A percentile compares a stretch with the other conserved stretches of the same genome.
These are phyloP conservation scores for Kazachstania bromeliacearum DNA, from an alignment of 805 yeast genomes.

Conservation along the genomic window DNA sequence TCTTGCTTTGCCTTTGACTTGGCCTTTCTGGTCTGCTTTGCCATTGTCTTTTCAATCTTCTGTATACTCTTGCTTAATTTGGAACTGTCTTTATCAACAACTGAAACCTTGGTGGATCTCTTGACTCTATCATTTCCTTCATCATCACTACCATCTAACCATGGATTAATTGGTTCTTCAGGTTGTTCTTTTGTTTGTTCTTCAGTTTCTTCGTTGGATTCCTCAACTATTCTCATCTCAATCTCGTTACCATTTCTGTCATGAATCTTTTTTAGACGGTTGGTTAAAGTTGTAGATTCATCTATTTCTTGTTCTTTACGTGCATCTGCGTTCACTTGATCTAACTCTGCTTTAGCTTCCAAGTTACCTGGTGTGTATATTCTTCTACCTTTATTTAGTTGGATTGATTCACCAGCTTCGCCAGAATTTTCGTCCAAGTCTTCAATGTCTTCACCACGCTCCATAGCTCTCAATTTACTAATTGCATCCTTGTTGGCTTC, in stretches of 20 bases:
- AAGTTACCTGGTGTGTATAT: slow-evolving; percentile 54
- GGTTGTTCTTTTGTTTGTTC: slow-evolving; percentile 4
- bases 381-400: slow-evolving; percentile 69
- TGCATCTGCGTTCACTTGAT: slow-evolving; percentile 31
- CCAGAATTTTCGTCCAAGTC: slow-evolving; percentile 30
- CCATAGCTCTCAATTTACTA: slow-evolving; percentile 41
- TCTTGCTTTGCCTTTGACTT: slow-evolving; percentile 27
- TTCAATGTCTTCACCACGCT: slow-evolving; percentile 37
- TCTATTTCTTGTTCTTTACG: slow-evolving; percentile 43
- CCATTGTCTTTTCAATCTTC: slow-evolving; percentile 32
- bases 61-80: slow-evolving; percentile 39
- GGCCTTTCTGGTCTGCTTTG: slow-evolving; percentile 8
- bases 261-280: slow-evolving; percentile 27
- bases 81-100: slow-evolving; percentile 43
- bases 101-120: slow-evolving; percentile 38
- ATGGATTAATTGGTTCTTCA: slow-evolving; percentile 36
- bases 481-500: slow-evolving; percentile 48
- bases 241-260: slow-evolving; percentile 3
- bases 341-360: slow-evolving; percentile 24
- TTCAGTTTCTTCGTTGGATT: slow-evolving; percentile 7
- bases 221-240: slow-evolving; percentile 6
- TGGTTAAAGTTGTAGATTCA: slow-evolving; percentile 37
- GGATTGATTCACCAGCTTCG: slow-evolving; percentile 36
- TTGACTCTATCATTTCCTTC: slow-evolving; percentile 17
- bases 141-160: slow-evolving; percentile 35